Evolutionary conservation across 2,329 filamentous ascomycete genomes (phyloP).

Genomic region (Tolypocladium ophioglossoides): DNA sequence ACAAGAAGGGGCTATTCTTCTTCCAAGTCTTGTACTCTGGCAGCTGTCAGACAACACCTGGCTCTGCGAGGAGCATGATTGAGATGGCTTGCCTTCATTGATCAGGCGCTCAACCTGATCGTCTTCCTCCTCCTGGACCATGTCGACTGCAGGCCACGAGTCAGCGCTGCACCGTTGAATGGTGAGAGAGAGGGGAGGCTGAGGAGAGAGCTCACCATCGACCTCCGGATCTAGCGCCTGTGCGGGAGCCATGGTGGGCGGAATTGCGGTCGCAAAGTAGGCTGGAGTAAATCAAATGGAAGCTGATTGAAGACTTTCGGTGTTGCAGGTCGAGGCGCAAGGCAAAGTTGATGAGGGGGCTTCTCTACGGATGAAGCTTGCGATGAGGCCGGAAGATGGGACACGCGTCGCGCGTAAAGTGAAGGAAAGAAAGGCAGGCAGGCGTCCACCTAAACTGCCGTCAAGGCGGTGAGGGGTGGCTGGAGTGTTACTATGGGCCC

Average conservation of each 20-base stretch:
- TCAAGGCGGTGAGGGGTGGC: neutral
- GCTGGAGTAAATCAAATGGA: neutral
- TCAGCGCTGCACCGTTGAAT: neutral
- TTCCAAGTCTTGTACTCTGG: conserved; percentile 99
- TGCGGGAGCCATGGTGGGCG: conserved; percentile 22
- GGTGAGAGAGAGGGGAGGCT: neutral
- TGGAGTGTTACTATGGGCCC: neutral
- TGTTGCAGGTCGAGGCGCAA: neutral
- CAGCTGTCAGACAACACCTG: conserved; percentile 1
- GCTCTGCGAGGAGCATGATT: neutral
- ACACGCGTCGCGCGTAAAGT: conserved; percentile 26
- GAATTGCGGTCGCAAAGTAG: neutral
- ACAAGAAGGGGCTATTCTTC: conserved; percentile 97
- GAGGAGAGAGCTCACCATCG: conserved; percentile 18
- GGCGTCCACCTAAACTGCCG: neutral
- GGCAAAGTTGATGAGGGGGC: neutral
- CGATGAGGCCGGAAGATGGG: conserved; percentile 11
- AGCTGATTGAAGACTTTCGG: neutral
- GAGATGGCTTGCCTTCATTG: conserved; percentile 62
- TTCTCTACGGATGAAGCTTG: conserved; percentile 13
- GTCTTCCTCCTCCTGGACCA: conserved; percentile 55
- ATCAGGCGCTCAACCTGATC: conserved; percentile 76
- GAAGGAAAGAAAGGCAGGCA: conserved; percentile 3
- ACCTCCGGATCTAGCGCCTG: conserved; percentile 23
- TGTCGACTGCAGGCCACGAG: conserved; percentile 19